Conservation (phyloP, 2,329 filamentous ascomycete genomes). For the Myriosclerotinia scirpicola region DNA sequence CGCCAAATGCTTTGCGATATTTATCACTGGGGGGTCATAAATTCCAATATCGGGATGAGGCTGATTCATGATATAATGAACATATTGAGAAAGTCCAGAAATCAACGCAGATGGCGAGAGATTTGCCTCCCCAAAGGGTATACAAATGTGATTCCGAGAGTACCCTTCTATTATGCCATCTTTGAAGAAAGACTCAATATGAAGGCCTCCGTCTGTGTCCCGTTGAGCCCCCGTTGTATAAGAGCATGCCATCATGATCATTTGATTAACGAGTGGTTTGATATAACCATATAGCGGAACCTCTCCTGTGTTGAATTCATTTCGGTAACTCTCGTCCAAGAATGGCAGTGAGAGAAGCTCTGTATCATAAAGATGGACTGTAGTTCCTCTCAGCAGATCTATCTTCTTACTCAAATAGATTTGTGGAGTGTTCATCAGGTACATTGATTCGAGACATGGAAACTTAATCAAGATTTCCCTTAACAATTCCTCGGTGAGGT, state of each 20-base stretch:
- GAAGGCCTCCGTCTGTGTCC: neutral
- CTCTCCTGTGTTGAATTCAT: neutral
- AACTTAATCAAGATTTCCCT: constrained; percentile 3
- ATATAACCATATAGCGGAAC: neutral
- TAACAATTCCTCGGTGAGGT: constrained; percentile 1
- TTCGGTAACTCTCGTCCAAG: too few relatives aligned
- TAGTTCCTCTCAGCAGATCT: constrained; percentile 1
- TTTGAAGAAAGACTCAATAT: neutral
- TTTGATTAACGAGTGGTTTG: constrained; percentile 6
- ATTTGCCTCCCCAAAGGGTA: neutral
- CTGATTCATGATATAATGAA: neutral
- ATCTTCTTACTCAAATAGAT: constrained; percentile 4
- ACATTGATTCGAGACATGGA: constrained; percentile 1
- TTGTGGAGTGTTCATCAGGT: constrained; percentile 9
- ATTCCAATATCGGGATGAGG: neutral
- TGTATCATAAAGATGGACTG: constrained; percentile 14
- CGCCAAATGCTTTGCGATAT: constrained; percentile 2
- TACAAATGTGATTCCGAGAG: neutral
- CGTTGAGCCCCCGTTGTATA: neutral
- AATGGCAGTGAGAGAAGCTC: constrained; percentile 14
- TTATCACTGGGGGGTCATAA: neutral
- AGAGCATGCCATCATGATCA: neutral
- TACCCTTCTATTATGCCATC: neutral
- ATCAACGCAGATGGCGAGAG: constrained; percentile 7
- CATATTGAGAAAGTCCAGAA: constrained; percentile 2